Conservation (phyloP, 768 basidiomycete genomes). For the Trametes coccinea region DNA sequence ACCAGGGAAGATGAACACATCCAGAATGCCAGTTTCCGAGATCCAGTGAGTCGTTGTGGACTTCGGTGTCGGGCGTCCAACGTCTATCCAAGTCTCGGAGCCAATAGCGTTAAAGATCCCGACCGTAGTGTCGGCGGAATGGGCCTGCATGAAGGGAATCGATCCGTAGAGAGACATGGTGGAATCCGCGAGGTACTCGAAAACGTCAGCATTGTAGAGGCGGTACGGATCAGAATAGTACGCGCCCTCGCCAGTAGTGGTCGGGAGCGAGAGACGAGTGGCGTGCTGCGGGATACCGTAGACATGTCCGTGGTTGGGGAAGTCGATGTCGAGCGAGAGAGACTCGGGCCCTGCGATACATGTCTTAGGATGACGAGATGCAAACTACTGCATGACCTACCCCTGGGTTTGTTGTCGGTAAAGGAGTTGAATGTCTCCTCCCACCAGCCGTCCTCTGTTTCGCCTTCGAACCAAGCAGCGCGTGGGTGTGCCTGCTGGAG, state of each 20-base stretch:
- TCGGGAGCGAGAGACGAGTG: constrained; percentile 83
- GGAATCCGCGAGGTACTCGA: constrained; percentile 87
- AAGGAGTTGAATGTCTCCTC: constrained; percentile 85
- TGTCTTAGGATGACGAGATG: neutral
- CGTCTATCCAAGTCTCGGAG: constrained; percentile 95
- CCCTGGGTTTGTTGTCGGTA: constrained; percentile 95
- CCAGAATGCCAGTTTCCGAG: constrained; percentile 95
- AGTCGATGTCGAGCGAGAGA: constrained; percentile 87
- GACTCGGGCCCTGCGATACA: constrained; percentile 83
- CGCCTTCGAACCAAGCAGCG: constrained; percentile 86
- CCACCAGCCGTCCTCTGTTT: constrained; percentile 81
- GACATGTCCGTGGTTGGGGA: constrained; percentile 88
- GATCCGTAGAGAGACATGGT: constrained; percentile 86
- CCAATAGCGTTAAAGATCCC: constrained; percentile 85
- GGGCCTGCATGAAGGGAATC: constrained; percentile 92
- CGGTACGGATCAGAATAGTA: constrained; percentile 90
- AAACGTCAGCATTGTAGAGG: constrained; percentile 93
- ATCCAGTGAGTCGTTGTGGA: constrained; percentile 95
- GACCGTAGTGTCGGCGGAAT: constrained; percentile 83
- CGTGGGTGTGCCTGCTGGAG: constrained; percentile 48
- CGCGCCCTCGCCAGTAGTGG: constrained; percentile 77
- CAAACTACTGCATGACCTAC: constrained; percentile 41
- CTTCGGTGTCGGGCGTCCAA: constrained; percentile 64
- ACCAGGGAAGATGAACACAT: constrained; percentile 91
- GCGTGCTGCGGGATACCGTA: constrained; percentile 98